These are phyloP conservation scores for Mycena galericulata DNA, from an alignment of 768 basidiomycete species.

Conservation along the genomic window DNA sequence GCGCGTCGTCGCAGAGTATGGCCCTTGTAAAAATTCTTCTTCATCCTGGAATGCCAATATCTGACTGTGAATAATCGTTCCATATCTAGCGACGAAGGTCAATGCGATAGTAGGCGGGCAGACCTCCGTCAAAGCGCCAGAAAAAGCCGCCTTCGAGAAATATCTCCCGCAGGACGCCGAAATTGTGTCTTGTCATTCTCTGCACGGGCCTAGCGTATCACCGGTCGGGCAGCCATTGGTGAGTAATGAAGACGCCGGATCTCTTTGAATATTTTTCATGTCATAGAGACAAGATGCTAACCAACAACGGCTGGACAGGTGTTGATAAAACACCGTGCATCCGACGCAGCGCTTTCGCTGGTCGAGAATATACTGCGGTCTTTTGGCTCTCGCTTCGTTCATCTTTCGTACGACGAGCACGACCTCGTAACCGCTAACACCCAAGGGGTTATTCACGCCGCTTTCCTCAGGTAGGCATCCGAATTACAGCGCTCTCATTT, in stretches of 20 bases:
- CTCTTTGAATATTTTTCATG: too few relatives aligned
- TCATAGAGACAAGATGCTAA: too few relatives aligned
- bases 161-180: conserved; percentile 87
- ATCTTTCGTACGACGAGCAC: conserved; percentile 96
- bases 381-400: conserved; percentile 87
- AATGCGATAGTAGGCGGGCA: conserved; percentile 95
- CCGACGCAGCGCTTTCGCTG: conserved; percentile 74
- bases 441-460: conserved; percentile 97
- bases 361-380: conserved; percentile 88
- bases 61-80: too few relatives aligned
- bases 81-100: conserved; percentile 92
- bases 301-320: conserved; percentile 70
- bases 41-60: too few relatives aligned
- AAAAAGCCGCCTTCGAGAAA: conserved; percentile 89
- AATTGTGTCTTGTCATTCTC: conserved; percentile 93
- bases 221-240: conserved; percentile 93
- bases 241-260: conserved; percentile 34
- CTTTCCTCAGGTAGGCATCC: conserved; percentile 98
- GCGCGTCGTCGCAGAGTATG: conserved; percentile 86
- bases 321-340: conserved; percentile 87
- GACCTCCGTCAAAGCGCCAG: conserved; percentile 97
- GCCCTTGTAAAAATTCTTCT: conserved; percentile 94
- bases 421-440: conserved; percentile 98
- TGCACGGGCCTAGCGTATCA: conserved; percentile 93
- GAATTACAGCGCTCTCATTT: conserved; percentile 24